Conservation (phyloP, 495 filamentous ascomycete genomes). For the Geoglossum glabrum region DNA sequence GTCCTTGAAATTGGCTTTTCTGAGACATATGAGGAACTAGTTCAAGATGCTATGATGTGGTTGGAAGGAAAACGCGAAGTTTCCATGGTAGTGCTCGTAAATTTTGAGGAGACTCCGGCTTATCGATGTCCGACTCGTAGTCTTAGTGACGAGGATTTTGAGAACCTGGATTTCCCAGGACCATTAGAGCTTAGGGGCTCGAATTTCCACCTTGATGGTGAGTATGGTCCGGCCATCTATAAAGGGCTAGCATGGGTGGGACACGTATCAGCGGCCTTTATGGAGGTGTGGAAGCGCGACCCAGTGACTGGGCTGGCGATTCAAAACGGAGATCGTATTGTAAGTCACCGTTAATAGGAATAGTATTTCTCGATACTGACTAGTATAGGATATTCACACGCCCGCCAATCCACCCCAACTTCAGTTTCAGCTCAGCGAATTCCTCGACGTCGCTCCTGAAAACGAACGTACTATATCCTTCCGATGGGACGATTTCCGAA, state of each 20-base stretch:
- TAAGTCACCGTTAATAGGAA: background rate
- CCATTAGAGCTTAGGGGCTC: background rate
- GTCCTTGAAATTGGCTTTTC: conserved; percentile 4
- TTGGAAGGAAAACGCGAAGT: conserved; percentile 1
- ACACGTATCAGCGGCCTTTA: background rate
- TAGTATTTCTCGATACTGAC: background rate
- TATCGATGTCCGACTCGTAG: background rate
- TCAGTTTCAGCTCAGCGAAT: background rate
- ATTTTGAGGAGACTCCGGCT: background rate
- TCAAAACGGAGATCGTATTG: background rate
- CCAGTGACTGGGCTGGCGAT: background rate
- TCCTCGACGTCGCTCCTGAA: background rate
- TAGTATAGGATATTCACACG: background rate
- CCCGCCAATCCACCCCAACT: background rate
- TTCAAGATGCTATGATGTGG: conserved; percentile 4
- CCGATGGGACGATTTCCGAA: background rate
- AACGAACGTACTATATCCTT: background rate
- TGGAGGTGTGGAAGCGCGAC: background rate
- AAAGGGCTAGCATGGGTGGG: conserved; percentile 1
- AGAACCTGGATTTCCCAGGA: conserved; percentile 1
- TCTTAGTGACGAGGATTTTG: conserved; percentile 1
- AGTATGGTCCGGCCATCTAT: conserved; percentile 1
- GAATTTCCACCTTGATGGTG: background rate
- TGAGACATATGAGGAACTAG: conserved; percentile 4
- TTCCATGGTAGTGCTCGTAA: background rate